Base-by-base conservation (phyloP, 2,329 filamentous ascomycete genomes). In the Aspergillus eucalypticola region DNA sequence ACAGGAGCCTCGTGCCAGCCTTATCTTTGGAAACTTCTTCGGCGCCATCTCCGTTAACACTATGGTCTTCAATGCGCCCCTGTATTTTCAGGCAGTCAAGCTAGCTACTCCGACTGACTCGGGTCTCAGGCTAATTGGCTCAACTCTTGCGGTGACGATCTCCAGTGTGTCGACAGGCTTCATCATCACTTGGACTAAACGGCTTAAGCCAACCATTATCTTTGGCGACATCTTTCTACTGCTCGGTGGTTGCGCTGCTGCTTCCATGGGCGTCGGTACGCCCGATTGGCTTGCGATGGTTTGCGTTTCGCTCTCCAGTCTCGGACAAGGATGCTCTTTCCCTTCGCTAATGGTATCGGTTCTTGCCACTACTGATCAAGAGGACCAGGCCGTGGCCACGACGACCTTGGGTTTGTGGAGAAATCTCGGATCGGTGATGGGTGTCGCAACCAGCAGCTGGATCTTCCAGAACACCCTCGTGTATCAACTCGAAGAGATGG, bases 11-110 rank as follows among this genome's bases (percentile, higher is more conserved):
- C 76, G 81, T 3, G 79, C 79, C 6, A 81, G 76, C 60, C 72
- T 84, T 1, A 79, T 83, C 48, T 81, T 83, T 65, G 78, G 79
- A 59, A 84, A 83, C 63, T 83, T 83, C 67, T 82, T 84, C 62
- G 78, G 78, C 0, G 71, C 76, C 5, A 73, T 84, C 15, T 78
- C 80, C 1, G 73, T 82, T 60, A 82, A 83, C 62, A 82, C 81
- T 2, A 85, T 90, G 64, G 78, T 90, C 15, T 90, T 91, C 76
- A 88, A 88, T 68, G 86, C 86, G 5, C 90, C 90, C 0, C 79
- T 93, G 7, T 93, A 88, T 78, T 92, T 91, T 76, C 89, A 91
- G 71, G 88, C 87, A 39, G 89, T 91, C 25, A 86, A 90, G 51
- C 82, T 90, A 54, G 86, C 88, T 60, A 84, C 82, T 5, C 87